Conservation (phyloP, 257 asterid species). For the Voacanga thouarsii region DNA sequence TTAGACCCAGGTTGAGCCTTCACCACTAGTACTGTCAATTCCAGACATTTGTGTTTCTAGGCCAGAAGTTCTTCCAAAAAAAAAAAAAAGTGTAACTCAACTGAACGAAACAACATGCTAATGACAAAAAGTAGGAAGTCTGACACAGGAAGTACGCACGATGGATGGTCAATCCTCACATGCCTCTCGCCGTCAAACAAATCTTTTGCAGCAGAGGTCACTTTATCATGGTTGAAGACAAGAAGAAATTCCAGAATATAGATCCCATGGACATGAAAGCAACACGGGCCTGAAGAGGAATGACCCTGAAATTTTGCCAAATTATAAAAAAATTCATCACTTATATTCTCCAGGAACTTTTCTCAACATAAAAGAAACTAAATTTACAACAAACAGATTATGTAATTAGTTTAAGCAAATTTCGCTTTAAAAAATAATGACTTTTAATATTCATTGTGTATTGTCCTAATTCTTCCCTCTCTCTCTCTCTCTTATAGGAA, state of each 20-base stretch:
- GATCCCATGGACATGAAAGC: constrained; percentile 95
- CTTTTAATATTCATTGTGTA: too few relatives aligned
- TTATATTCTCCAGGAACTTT: not conserved
- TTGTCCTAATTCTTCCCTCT: too few relatives aligned
- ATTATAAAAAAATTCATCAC: not conserved
- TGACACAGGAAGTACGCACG: not conserved
- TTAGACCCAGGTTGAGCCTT: not conserved
- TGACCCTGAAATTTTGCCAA: constrained; percentile 42
- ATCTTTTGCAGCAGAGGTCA: constrained; percentile 28
- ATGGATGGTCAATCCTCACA: constrained; percentile 12
- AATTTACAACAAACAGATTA: not conserved
- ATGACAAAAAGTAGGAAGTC: not conserved
- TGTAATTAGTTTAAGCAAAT: not conserved
- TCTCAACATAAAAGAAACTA: not conserved
- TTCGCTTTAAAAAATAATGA: not conserved
- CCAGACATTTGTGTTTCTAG: not conserved
- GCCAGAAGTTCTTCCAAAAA: not conserved
- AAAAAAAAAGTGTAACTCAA: not conserved
- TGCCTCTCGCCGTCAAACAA: not conserved
- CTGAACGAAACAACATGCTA: not conserved
- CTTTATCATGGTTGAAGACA: constrained; percentile 80
- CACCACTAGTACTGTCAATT: not conserved
- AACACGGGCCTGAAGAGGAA: constrained; percentile 93
- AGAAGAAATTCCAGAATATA: constrained; percentile 83
- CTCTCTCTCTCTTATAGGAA: too few relatives aligned